Conservation (phyloP, 2,329 filamentous ascomycete genomes). For the Rutstroemia sp. region DNA sequence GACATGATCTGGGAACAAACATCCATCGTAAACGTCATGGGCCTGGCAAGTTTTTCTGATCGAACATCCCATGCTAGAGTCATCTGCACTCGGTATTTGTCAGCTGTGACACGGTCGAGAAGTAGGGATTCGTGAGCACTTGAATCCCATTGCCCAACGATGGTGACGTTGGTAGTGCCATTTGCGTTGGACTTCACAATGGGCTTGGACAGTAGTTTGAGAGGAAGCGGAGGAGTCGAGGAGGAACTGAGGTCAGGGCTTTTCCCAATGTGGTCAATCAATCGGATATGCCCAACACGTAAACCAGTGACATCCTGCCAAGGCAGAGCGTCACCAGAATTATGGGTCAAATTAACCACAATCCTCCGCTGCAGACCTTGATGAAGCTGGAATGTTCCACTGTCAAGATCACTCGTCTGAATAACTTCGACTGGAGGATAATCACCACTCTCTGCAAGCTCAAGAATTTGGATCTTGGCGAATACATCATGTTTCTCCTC, state of each 20-base stretch:
- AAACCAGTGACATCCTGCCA: conserved; percentile 79
- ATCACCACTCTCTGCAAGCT: conserved; percentile 83
- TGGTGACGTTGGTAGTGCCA: conserved; percentile 77
- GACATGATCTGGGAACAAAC: conserved; percentile 78
- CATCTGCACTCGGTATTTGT: conserved; percentile 87
- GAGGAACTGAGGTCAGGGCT: conserved; percentile 69
- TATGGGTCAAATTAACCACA: conserved; percentile 82
- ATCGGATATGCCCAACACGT: conserved; percentile 70
- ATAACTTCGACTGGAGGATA: conserved; percentile 91
- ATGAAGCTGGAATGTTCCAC: conserved; percentile 89
- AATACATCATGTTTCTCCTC: conserved; percentile 94
- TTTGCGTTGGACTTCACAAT: conserved; percentile 80
- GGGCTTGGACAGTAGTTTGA: conserved; percentile 73
- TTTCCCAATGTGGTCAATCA: conserved; percentile 80
- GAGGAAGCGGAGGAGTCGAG: conserved; percentile 59
- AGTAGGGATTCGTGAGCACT: conserved; percentile 87
- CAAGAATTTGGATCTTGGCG: conserved; percentile 77
- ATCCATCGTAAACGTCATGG: conserved; percentile 79
- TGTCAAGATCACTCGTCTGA: conserved; percentile 74
- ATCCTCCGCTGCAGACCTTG: conserved; percentile 89
- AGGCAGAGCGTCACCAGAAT: conserved; percentile 76
- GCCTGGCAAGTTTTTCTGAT: conserved; percentile 76
- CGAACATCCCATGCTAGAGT: conserved; percentile 78
- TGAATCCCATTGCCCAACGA: conserved; percentile 95
- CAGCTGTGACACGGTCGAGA: conserved; percentile 87